Conservation (phyloP, 2,329 filamentous ascomycete genomes). For the Metarhizium rileyi region DNA sequence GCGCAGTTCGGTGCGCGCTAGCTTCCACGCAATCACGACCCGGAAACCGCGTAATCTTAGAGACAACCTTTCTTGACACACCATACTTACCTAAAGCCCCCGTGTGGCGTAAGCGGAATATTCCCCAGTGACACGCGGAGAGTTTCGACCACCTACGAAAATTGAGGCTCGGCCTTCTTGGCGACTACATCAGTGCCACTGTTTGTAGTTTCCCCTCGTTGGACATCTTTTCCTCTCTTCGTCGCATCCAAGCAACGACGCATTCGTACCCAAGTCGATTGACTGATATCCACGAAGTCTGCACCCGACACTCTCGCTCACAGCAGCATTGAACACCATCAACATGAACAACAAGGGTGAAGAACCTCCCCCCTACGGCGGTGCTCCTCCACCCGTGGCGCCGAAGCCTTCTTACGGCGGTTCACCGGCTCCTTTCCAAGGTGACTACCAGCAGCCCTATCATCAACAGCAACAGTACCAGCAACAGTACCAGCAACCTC, state of each 20-base stretch:
- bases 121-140: slow-evolving; percentile 4
- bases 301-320: background rate
- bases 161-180: background rate
- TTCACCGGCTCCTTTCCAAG: slow-evolving; percentile 3
- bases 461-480: slow-evolving; percentile 16
- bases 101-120: background rate
- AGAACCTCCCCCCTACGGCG: slow-evolving; percentile 39
- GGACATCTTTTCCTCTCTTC: background rate
- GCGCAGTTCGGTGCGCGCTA: slow-evolving; percentile 18
- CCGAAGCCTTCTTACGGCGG: slow-evolving; percentile 36
- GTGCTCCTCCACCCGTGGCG: slow-evolving; percentile 19
- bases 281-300: background rate
- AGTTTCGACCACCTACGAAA: slow-evolving; percentile 6
- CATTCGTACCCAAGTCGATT: background rate
- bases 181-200: background rate
- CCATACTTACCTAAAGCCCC: slow-evolving; percentile 5
- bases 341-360: slow-evolving; percentile 38
- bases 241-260: background rate
- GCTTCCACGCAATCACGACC: slow-evolving; percentile 15
- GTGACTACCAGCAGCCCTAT: slow-evolving; percentile 16
- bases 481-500: too few species aligned
- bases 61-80: too few species aligned
- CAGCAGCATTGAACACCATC: background rate
- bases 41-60: slow-evolving; percentile 15
- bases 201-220: background rate